These are phyloP conservation scores for Rutstroemia sp. DNA, from an alignment of 2,329 filamentous ascomycete genomes.

Conservation along the genomic window DNA sequence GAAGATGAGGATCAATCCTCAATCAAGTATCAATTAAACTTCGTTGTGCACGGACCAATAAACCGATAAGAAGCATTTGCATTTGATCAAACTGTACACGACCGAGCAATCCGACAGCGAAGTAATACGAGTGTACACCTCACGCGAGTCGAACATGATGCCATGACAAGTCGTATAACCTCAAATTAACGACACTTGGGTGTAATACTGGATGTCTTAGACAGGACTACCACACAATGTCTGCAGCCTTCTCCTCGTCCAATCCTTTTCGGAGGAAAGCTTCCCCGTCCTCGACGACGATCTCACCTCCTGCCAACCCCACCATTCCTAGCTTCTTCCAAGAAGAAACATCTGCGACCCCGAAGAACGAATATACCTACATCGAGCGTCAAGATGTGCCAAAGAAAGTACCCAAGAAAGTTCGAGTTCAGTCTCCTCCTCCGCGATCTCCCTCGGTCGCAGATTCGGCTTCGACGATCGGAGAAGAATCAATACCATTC, in stretches of 20 bases:
- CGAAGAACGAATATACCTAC: constrained; percentile 11
- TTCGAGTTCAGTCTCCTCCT: constrained; percentile 58
- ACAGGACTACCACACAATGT: constrained; percentile 18
- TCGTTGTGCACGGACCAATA: neutral
- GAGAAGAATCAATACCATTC: constrained; percentile 16
- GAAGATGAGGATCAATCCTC: no score
- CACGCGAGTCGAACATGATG: no score
- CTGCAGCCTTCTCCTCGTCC: constrained; percentile 26
- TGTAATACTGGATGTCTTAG: constrained; percentile 12
- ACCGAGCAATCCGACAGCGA: constrained; percentile 8
- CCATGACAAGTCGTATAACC: constrained; percentile 7
- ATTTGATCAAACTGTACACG: neutral
- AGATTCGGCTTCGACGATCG: constrained; percentile 38
- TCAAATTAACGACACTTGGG: constrained; percentile 1
- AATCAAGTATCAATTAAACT: neutral
- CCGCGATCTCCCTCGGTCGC: constrained; percentile 43
- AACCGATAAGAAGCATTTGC: neutral
- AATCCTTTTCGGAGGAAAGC: constrained; percentile 30
- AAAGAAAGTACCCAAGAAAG: constrained; percentile 45
- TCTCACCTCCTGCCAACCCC: constrained; percentile 10
- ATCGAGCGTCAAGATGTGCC: constrained; percentile 10
- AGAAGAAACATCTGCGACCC: constrained; percentile 5
- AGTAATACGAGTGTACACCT: neutral
- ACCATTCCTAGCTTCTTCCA: constrained; percentile 11
- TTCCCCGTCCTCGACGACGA: constrained; percentile 7